These are phyloP conservation scores for Ustilago bromivora DNA, from an alignment of 1,284 basidiomycete genomes.

Conservation along the genomic window DNA sequence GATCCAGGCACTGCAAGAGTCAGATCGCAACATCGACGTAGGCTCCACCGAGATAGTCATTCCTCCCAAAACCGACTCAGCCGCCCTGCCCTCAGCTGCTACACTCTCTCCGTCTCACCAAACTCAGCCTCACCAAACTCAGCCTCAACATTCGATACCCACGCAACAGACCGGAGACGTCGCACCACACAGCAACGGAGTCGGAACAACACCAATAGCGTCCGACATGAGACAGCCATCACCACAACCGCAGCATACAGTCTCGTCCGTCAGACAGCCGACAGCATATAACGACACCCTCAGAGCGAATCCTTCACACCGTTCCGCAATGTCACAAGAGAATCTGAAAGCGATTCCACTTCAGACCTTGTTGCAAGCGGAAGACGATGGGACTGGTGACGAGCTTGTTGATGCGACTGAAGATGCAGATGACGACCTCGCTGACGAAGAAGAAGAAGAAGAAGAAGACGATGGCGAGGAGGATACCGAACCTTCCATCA, in stretches of 20 bases:
- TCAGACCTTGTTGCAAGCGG: neutral
- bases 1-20: constrained; percentile 3
- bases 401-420: constrained; percentile 16
- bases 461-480: constrained; percentile 24
- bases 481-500: constrained; percentile 21
- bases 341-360: neutral
- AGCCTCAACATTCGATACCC: constrained; percentile 1
- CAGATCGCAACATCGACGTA: constrained; percentile 5
- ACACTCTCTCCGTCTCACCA: constrained; percentile 1
- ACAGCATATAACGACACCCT: neutral
- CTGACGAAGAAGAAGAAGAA: constrained; percentile 11
- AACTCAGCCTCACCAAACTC: too few relatives aligned
- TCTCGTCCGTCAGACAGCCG: neutral
- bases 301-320: neutral
- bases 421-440: constrained; percentile 24
- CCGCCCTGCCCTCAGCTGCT: neutral
- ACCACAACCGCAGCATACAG: constrained; percentile 1
- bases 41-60: neutral
- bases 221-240: constrained; percentile 1
- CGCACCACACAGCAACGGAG: neutral
- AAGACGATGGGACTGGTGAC: constrained; percentile 10
- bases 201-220: neutral
- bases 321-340: neutral
- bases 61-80: constrained; percentile 1
- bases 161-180: neutral